A percentile compares a stretch with the other conserved stretches of the same genome.
phyloP scores from a whole-genome alignment of 495 filamentous ascomycete species.

The Penicillium manginii region DNA sequence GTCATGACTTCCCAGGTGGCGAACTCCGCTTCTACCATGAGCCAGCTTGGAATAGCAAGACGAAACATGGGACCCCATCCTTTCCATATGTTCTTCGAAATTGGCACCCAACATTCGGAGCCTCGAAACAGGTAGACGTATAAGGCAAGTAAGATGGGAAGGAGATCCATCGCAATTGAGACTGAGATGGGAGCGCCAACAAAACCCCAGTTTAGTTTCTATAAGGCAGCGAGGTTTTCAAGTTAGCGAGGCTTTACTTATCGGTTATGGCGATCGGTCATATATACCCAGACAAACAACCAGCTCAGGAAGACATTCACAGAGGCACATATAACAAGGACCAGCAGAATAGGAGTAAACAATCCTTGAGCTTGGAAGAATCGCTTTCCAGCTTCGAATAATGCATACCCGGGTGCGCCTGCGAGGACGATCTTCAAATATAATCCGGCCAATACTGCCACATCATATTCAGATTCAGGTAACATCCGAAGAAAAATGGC shows the following conservation, averaged over 20 bases:
- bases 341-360: slow-evolving; percentile 68
- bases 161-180: slow-evolving; percentile 54
- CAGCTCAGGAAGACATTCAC: slow-evolving; percentile 70
- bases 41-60: slow-evolving; percentile 59
- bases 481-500: slow-evolving; percentile 61
- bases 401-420: slow-evolving; percentile 70
- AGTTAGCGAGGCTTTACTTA: not conserved
- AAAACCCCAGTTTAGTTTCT: slow-evolving; percentile 56
- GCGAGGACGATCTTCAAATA: slow-evolving; percentile 67
- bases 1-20: slow-evolving; percentile 61
- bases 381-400: slow-evolving; percentile 71
- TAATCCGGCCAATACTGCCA: slow-evolving; percentile 65
- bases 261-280: not conserved
- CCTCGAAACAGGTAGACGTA: slow-evolving; percentile 56
- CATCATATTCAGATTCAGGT: slow-evolving; percentile 60
- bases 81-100: slow-evolving; percentile 46
- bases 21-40: slow-evolving; percentile 62
- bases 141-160: slow-evolving; percentile 53
- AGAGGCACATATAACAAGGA: slow-evolving; percentile 66
- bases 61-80: slow-evolving; percentile 61
- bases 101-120: slow-evolving; percentile 59
- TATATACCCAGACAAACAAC: slow-evolving; percentile 64
- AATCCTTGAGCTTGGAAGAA: slow-evolving; percentile 75
- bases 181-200: slow-evolving; percentile 60
- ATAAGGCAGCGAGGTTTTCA: not conserved